phyloP scores from a whole-genome alignment of 306 rosid species.

The Malus asiatica region DNA sequence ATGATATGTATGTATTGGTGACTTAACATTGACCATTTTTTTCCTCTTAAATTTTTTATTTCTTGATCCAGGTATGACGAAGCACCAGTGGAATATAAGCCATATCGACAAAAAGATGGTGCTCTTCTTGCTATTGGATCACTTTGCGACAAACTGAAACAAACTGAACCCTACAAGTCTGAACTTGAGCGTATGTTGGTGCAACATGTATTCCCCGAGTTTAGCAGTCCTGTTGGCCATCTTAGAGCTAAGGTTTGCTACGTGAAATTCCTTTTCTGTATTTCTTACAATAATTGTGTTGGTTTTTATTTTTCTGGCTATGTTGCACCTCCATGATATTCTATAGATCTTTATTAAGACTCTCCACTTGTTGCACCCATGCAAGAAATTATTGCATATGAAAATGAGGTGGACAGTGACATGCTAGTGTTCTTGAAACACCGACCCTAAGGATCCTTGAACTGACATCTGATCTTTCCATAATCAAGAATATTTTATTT shows the following conservation, averaged over 20 bases:
- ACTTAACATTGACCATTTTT: background rate
- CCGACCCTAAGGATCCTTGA: background rate
- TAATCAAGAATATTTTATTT: background rate
- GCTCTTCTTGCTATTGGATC: slow-evolving; percentile 98
- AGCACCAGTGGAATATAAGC: slow-evolving; percentile 63
- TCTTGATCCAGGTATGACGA: slow-evolving; percentile 64
- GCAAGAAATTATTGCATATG: background rate
- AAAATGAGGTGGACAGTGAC: background rate
- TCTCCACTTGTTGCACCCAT: background rate
- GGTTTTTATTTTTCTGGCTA: background rate
- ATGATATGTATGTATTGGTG: slow-evolving; percentile 6
- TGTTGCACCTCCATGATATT: background rate
- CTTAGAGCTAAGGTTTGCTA: slow-evolving; percentile 86
- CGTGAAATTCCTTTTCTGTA: slow-evolving; percentile 4
- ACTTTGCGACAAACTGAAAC: slow-evolving; percentile 92
- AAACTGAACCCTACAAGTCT: slow-evolving; percentile 89
- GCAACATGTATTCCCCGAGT: slow-evolving; percentile 97
- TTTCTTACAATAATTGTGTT: background rate
- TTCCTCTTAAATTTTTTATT: background rate
- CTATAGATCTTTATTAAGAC: background rate
- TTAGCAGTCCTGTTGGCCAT: slow-evolving; percentile 88
- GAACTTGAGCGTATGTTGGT: slow-evolving; percentile 93
- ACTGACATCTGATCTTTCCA: background rate
- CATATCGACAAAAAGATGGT: slow-evolving; percentile 91
- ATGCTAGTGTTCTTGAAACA: background rate